These are phyloP conservation scores for Solanum lignicaule DNA, from an alignment of 257 asterid genomes.

Conservation along the genomic window DNA sequence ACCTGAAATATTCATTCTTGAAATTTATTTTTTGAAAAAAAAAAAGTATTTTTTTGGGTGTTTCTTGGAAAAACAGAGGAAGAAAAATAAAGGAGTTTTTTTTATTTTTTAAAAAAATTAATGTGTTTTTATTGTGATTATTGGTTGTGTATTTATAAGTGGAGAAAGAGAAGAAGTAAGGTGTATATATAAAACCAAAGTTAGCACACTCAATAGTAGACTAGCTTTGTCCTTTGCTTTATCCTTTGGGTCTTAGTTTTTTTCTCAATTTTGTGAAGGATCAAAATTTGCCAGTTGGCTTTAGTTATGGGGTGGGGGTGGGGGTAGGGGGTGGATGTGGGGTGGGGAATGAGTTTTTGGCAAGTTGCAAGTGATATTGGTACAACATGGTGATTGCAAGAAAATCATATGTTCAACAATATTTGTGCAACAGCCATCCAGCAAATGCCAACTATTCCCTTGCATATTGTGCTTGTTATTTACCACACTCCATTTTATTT, in stretches of 20 bases:
- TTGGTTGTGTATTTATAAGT: conserved; percentile 30
- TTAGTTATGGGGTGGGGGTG: conserved; percentile 1
- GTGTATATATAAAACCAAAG: conserved; percentile 24
- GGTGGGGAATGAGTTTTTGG: neutral
- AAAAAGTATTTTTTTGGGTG: neutral
- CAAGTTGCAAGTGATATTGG: conserved; percentile 24
- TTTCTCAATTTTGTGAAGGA: conserved; percentile 46
- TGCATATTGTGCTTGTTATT: neutral
- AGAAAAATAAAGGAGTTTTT: neutral
- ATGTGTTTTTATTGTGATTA: neutral
- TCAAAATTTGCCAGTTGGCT: conserved; percentile 71
- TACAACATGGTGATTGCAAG: conserved; percentile 16
- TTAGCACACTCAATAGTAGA: conserved; percentile 42
- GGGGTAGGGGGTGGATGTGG: neutral
- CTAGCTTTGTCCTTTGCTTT: conserved; percentile 49
- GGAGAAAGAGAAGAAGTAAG: neutral
- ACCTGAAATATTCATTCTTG: conserved; percentile 48
- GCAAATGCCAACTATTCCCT: conserved; percentile 4
- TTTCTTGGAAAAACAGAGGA: neutral
- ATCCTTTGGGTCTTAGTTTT: conserved; percentile 28
- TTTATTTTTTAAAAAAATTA: neutral
- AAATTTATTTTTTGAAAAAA: neutral
- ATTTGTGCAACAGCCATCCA: conserved; percentile 8
- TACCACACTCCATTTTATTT: neutral
- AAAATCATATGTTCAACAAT: conserved; percentile 2